phyloP scores from a whole-genome alignment of 192 early-diverging fungal species.

The Rhizoclosmatium sp. region DNA sequence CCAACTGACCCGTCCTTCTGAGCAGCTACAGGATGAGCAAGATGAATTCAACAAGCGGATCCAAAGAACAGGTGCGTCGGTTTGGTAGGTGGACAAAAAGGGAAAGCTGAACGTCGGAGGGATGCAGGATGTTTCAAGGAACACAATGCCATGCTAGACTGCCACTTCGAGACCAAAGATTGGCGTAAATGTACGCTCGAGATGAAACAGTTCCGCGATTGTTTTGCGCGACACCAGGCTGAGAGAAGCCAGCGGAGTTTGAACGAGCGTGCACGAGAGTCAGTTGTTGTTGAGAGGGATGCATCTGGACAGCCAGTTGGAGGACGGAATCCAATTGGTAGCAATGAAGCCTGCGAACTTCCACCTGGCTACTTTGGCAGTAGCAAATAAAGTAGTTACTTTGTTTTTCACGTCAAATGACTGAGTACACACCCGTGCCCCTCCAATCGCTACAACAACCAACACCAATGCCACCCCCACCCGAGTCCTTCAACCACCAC shows the following conservation, averaged over 20 bases:
- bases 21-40: not conserved
- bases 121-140: conserved; percentile 81
- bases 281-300: conserved; percentile 5
- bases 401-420: not conserved
- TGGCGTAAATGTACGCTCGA: conserved; percentile 84
- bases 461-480: not conserved
- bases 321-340: not conserved
- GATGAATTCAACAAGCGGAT: conserved; percentile 27
- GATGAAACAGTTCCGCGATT: conserved; percentile 80
- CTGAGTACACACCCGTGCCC: too few species aligned
- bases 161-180: conserved; percentile 85
- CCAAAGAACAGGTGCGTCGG: conserved; percentile 5
- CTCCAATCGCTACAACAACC: not conserved
- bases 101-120: conserved; percentile 20
- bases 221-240: conserved; percentile 56
- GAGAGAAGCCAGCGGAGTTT: conserved; percentile 22
- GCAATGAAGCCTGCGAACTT: not conserved
- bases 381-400: not conserved
- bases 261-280: conserved; percentile 4
- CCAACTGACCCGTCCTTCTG: not conserved
- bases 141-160: conserved; percentile 83
- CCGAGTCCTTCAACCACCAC: not conserved
- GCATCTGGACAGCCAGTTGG: not conserved
- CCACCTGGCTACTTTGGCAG: not conserved
- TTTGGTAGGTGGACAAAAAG: not conserved